A percentile compares a stretch with the other conserved stretches of the same genome.
Conservation (phyloP, 192 early-diverging fungal genomes). For the Spizellomyces sp. region DNA sequence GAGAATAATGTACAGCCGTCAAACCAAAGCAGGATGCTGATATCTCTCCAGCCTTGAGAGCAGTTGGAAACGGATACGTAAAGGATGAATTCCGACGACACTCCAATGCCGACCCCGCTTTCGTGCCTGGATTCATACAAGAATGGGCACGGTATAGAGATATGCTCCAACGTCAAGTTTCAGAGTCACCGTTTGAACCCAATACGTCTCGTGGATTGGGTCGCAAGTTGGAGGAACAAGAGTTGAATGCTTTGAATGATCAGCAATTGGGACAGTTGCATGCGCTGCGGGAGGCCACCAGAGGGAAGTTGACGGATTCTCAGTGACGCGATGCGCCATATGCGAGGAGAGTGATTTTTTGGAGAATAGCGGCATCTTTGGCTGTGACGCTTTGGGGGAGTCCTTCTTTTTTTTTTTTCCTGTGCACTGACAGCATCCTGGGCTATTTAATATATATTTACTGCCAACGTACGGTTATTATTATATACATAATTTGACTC, state of each 20-base stretch:
- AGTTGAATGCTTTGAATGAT: slow-evolving; percentile 13
- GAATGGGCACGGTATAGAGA: slow-evolving; percentile 29
- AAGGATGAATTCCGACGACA: slow-evolving; percentile 32
- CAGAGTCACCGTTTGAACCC: not conserved
- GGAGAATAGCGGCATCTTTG: too few species aligned
- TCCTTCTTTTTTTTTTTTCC: too few species aligned
- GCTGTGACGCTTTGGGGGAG: too few species aligned
- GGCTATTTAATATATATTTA: too few species aligned
- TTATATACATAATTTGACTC: too few species aligned
- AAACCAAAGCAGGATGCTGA: not conserved
- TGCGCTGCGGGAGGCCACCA: slow-evolving; percentile 25
- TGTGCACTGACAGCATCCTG: too few species aligned
- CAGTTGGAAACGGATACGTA: slow-evolving; percentile 32
- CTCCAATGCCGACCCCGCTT: slow-evolving; percentile 24
- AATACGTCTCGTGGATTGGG: slow-evolving; percentile 2
- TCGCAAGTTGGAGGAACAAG: slow-evolving; percentile 3
- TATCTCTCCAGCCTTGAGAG: slow-evolving; percentile 12
- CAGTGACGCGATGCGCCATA: too few species aligned
- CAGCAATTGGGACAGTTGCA: slow-evolving; percentile 33
- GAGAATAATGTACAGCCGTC: not conserved
- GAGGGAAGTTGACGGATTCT: not conserved
- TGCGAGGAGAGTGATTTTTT: too few species aligned
- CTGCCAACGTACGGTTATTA: too few species aligned
- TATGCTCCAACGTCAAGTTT: slow-evolving; percentile 12
- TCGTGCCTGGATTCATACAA: slow-evolving; percentile 19